Base-by-base conservation (phyloP, 2,329 filamentous ascomycete species). In the Hirsutella rhossiliensis region DNA sequence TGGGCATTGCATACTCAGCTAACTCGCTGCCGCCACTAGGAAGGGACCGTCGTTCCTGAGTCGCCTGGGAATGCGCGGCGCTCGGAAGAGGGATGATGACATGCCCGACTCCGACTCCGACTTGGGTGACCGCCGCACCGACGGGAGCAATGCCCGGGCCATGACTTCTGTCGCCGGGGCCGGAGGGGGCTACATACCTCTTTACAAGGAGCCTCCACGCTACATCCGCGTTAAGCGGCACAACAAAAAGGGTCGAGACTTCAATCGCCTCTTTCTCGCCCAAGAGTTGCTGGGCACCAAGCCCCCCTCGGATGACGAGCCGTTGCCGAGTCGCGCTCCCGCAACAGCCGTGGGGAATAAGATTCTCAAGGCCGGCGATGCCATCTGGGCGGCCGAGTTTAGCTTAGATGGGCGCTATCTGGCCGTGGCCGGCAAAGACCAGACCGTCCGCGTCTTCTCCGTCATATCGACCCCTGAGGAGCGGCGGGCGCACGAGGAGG, bases 301-400 rank as follows among this genome's bases (percentile, higher is more conserved):
- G n/a, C 56, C 60, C 2, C 55, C 59, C 0, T 49, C 58, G 7
- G 52, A 61, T 13, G 54, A 55, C 3, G 60, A 55, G 3, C 38
- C 34, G 9, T 17, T 50, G 1, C 52, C 53, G 3, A 52, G 55
- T 17, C 59, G 62, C 15, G 55, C 53, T 6, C 61, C 61, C 20
- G 57, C 59, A 4, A 65, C 62, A 2, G 59, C 61, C 13, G 60
- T 65, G 12, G 65, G 64, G 39, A 67, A 62, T 46, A 67, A 63
- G 48, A 59, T 66, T 30, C 50, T 65, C 4, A 62, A 64, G 37
- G 67, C 66, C 8, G 71, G 70, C 32, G 76, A 84, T 47, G 88
- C 92, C 0, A 81, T 95, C 30, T 98, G 92, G 92, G 82, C 90
- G 0, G 78, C 87, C 50, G 86, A 92, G 55, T 97, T 97, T 56